Evolutionary conservation across 805 yeast genomes (phyloP).

Genomic region (Hanseniaspora singularis): DNA sequence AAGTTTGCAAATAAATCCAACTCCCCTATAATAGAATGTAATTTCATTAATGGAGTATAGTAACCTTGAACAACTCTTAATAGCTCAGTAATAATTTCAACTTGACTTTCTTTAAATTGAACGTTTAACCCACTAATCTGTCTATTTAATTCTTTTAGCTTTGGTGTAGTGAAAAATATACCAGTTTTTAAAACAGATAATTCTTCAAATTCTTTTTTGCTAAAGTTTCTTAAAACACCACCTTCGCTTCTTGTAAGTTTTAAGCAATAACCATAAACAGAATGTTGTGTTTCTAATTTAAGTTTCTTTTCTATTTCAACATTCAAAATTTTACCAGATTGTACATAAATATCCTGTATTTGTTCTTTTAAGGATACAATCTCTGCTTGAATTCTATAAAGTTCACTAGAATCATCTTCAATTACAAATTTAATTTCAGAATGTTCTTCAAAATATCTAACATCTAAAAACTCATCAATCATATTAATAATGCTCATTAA

Average conservation of each 20-base stretch:
- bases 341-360: slow-evolving; percentile 49
- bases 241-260: slow-evolving; percentile 87
- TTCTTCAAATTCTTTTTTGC: slow-evolving; percentile 47
- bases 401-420: slow-evolving; percentile 65
- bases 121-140: slow-evolving; percentile 47
- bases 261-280: slow-evolving; percentile 84
- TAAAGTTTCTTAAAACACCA: slow-evolving; percentile 51
- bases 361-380: slow-evolving; percentile 43
- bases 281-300: slow-evolving; percentile 73
- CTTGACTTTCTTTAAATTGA: slow-evolving; percentile 64
- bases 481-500: background rate
- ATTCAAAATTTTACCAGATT: slow-evolving; percentile 59
- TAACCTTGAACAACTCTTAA: slow-evolving; percentile 72
- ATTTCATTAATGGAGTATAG: slow-evolving; percentile 58
- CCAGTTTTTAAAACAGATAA: slow-evolving; percentile 92
- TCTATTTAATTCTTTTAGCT: slow-evolving; percentile 47
- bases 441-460: slow-evolving; percentile 66
- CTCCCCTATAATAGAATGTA: slow-evolving; percentile 54
- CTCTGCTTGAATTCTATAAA: slow-evolving; percentile 47
- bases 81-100: slow-evolving; percentile 69
- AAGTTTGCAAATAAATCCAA: slow-evolving; percentile 76
- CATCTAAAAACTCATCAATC: slow-evolving; percentile 39
- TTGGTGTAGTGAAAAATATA: slow-evolving; percentile 71
- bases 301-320: slow-evolving; percentile 80
- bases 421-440: slow-evolving; percentile 72